These are phyloP conservation scores for Rhizopogon rudus DNA, from an alignment of 768 basidiomycete species.

Conservation along the genomic window DNA sequence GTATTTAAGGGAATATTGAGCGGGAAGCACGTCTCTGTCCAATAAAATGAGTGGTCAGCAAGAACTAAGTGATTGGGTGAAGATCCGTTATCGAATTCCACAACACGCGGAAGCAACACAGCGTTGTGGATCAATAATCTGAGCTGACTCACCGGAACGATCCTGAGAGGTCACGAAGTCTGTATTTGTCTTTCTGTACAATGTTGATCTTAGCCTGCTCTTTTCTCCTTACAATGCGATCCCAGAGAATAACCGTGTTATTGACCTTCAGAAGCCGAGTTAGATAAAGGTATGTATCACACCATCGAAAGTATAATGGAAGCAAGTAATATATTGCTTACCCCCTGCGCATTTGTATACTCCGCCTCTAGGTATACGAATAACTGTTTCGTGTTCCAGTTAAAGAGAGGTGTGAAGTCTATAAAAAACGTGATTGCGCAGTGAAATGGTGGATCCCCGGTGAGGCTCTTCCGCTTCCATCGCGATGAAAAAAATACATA, in stretches of 20 bases:
- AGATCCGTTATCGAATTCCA: slow-evolving; percentile 5
- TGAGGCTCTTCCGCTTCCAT: slow-evolving; percentile 15
- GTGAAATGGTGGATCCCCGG: slow-evolving; percentile 11
- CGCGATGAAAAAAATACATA: slow-evolving; percentile 33
- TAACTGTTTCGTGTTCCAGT: slow-evolving; percentile 97
- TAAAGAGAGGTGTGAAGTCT: slow-evolving; percentile 82
- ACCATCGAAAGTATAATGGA: neutral
- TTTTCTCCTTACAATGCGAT: slow-evolving; percentile 81
- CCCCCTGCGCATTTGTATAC: slow-evolving; percentile 68
- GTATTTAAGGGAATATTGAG: slow-evolving; percentile 75
- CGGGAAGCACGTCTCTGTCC: slow-evolving; percentile 57
- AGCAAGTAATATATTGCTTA: slow-evolving; percentile 32
- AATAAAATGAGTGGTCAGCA: slow-evolving; percentile 13
- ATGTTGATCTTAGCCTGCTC: slow-evolving; percentile 63
- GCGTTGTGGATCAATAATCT: neutral
- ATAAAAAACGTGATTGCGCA: neutral
- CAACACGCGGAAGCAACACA: slow-evolving; percentile 16
- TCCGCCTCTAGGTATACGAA: slow-evolving; percentile 87
- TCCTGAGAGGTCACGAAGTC: slow-evolving; percentile 67
- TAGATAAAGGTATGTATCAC: neutral
- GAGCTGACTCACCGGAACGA: slow-evolving; percentile 63
- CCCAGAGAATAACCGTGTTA: slow-evolving; percentile 88
- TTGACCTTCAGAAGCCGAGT: slow-evolving; percentile 38
- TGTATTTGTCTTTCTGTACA: slow-evolving; percentile 75
- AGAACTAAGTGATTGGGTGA: slow-evolving; percentile 9